Evolutionary conservation across 257 asterid genomes (phyloP).

Genomic region (Solanum chilense): DNA sequence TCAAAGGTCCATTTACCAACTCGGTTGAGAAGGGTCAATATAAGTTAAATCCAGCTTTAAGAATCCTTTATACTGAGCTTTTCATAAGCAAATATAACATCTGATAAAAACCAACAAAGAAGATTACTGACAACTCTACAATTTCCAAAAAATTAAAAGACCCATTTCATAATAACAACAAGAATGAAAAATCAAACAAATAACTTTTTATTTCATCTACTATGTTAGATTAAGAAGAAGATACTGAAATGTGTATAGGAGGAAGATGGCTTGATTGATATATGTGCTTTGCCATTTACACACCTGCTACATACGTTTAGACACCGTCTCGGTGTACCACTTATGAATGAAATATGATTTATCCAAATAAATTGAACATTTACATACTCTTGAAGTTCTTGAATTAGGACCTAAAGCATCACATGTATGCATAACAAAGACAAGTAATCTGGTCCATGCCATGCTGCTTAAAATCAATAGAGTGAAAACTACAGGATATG

Average conservation of each 20-base stretch:
- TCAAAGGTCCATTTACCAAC: background rate
- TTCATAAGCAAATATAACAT: too few relatives aligned
- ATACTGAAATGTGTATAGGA: background rate
- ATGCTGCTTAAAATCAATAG: background rate
- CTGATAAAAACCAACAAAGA: too few relatives aligned
- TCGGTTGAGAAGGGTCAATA: background rate
- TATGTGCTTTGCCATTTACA: background rate
- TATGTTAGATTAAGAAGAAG: background rate
- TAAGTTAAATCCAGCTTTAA: background rate
- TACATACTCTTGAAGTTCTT: background rate
- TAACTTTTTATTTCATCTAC: background rate
- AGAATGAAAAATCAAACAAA: background rate
- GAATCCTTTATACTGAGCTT: too few relatives aligned
- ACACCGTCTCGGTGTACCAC: background rate
- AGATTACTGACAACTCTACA: too few relatives aligned
- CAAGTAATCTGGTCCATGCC: background rate
- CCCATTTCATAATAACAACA: too few relatives aligned
- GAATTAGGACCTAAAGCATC: background rate
- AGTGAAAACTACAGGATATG: background rate
- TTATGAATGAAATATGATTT: background rate
- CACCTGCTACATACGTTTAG: background rate
- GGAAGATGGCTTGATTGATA: background rate
- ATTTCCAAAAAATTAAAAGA: too few relatives aligned
- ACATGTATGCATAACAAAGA: background rate
- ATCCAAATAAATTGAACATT: background rate